phyloP scores from a whole-genome alignment of 176 grass and related monocot genomes.

The Avena sativa region DNA sequence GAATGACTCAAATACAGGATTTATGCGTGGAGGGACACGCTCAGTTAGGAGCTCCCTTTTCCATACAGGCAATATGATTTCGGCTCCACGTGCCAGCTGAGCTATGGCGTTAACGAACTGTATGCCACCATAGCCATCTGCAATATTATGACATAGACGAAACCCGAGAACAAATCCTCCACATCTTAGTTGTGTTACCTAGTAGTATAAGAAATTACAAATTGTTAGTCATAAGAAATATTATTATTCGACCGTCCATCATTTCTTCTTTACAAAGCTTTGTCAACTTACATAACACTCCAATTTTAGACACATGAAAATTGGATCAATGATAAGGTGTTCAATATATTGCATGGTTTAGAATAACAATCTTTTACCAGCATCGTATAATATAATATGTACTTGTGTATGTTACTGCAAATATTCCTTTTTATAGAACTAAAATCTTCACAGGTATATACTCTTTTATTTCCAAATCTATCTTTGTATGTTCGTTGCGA shows the following conservation, averaged over 20 bases:
- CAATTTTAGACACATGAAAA: too few relatives aligned
- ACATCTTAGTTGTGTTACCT: slow-evolving; percentile 49
- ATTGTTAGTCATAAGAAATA: not conserved
- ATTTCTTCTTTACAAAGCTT: not conserved
- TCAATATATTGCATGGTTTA: too few relatives aligned
- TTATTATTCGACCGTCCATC: not conserved
- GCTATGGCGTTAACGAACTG: slow-evolving; percentile 40
- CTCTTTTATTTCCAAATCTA: too few relatives aligned
- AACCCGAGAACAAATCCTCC: slow-evolving; percentile 49
- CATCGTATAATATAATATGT: too few relatives aligned
- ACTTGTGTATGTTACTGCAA: too few relatives aligned
- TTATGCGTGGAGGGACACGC: not conserved
- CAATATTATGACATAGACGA: slow-evolving; percentile 50
- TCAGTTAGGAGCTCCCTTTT: slow-evolving; percentile 34
- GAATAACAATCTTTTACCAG: too few relatives aligned
- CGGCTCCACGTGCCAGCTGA: slow-evolving; percentile 38
- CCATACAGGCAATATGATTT: slow-evolving; percentile 39
- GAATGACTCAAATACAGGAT: not conserved
- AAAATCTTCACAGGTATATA: too few relatives aligned
- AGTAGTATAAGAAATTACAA: not conserved
- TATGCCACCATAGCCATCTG: slow-evolving; percentile 36
- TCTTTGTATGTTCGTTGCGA: too few relatives aligned
- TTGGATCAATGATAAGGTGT: too few relatives aligned
- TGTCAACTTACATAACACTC: too few relatives aligned
- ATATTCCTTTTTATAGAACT: too few relatives aligned